Evolutionary conservation across 345 rosid species (phyloP).

Genomic region (Trapa incisa): DNA sequence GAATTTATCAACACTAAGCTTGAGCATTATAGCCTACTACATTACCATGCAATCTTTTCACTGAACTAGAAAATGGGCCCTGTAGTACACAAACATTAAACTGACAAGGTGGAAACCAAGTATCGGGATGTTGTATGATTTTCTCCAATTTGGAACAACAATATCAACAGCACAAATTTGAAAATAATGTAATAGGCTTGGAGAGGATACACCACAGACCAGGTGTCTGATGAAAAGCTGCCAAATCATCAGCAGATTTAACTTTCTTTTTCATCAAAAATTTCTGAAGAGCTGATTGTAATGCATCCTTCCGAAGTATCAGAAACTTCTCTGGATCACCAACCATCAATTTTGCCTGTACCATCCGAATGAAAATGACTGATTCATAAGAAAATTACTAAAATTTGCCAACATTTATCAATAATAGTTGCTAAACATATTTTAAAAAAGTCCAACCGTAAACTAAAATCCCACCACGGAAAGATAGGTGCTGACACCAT

Average conservation of each 20-base stretch:
- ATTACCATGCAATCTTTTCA: too few species aligned
- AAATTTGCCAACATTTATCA: background rate
- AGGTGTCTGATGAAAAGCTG: conserved; percentile 30
- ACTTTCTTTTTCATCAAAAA: conserved; percentile 56
- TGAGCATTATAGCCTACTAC: too few species aligned
- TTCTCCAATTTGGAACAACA: too few species aligned
- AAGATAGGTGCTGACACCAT: background rate
- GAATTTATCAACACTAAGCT: too few species aligned
- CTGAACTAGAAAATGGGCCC: too few species aligned
- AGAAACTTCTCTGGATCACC: conserved; percentile 85
- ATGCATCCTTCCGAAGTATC: conserved; percentile 31
- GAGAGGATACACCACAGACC: conserved; percentile 26
- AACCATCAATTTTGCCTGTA: conserved; percentile 38
- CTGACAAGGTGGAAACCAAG: too few species aligned
- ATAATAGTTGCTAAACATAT: background rate
- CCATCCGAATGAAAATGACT: conserved; percentile 3
- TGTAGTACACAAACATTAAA: too few species aligned
- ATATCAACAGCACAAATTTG: background rate
- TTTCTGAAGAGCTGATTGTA: conserved; percentile 45
- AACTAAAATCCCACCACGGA: background rate
- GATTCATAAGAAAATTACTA: background rate
- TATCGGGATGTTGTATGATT: too few species aligned
- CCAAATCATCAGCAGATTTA: conserved; percentile 43
- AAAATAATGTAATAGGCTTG: background rate
- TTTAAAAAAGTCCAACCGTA: background rate